phyloP scores from a whole-genome alignment of 768 basidiomycete species.

The Hemileccinum impolitum region DNA sequence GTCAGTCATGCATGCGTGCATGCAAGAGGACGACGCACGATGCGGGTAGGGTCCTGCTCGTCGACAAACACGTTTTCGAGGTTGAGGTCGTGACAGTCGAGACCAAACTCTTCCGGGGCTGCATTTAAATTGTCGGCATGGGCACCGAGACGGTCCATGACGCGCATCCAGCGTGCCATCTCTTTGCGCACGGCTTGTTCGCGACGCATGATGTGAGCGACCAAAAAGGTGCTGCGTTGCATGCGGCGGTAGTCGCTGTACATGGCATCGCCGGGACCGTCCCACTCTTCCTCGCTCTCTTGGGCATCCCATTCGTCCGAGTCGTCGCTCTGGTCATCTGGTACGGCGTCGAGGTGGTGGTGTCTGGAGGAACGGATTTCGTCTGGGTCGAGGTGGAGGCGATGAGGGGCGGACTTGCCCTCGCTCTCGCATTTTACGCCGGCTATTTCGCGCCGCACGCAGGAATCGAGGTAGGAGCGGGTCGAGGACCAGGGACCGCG shows the following conservation, averaged over 20 bases:
- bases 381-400: constrained; percentile 76
- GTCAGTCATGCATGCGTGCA: not conserved
- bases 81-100: constrained; percentile 86
- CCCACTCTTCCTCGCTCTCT: constrained; percentile 77
- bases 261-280: constrained; percentile 70
- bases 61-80: constrained; percentile 85
- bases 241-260: constrained; percentile 81
- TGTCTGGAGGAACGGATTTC: constrained; percentile 71
- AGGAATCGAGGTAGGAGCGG: constrained; percentile 59
- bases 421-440: constrained; percentile 78
- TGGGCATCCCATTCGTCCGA: constrained; percentile 77
- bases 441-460: constrained; percentile 64
- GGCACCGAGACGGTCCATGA: constrained; percentile 59
- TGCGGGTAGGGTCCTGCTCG: constrained; percentile 57
- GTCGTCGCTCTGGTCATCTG: constrained; percentile 72
- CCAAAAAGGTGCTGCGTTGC: constrained; percentile 75
- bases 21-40: too few species aligned
- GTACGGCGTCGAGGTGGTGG: constrained; percentile 62
- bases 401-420: constrained; percentile 71
- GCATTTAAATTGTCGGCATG: constrained; percentile 26
- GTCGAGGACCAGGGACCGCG: constrained; percentile 77
- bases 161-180: constrained; percentile 64
- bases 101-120: constrained; percentile 58
- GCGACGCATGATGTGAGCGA: constrained; percentile 64
- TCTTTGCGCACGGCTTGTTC: constrained; percentile 64